phyloP scores from a whole-genome alignment of 352 stramenopile genomes.

The Globisporangium heterothallicum region DNA sequence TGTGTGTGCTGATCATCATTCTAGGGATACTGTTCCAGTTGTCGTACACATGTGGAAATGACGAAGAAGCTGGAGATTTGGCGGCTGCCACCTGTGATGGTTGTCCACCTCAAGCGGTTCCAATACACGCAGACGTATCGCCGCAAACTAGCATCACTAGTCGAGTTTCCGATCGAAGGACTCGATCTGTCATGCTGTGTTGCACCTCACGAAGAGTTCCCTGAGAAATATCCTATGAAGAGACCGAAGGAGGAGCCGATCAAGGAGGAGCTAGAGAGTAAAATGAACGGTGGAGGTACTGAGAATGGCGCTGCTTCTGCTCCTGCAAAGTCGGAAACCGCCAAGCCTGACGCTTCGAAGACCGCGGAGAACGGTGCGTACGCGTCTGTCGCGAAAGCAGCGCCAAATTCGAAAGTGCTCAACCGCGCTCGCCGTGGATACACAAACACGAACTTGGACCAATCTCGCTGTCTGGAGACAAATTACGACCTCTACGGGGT shows the following conservation, averaged over 20 bases:
- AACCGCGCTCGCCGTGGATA: constrained; percentile 78
- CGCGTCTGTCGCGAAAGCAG: background rate
- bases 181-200: constrained; percentile 93
- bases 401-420: constrained; percentile 22
- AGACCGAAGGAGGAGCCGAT: constrained; percentile 19
- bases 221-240: constrained; percentile 77
- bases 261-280: background rate
- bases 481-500: constrained; percentile 88
- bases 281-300: background rate
- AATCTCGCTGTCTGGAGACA: constrained; percentile 81
- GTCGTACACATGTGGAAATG: constrained; percentile 92
- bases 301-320: constrained; percentile 3
- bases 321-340: constrained; percentile 3
- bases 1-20: too few species aligned
- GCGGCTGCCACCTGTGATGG: constrained; percentile 94
- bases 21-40: constrained; percentile 95
- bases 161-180: constrained; percentile 94
- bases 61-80: constrained; percentile 99
- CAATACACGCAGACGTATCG: constrained; percentile 94
- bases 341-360: constrained; percentile 12
- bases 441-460: constrained; percentile 86
- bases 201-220: constrained; percentile 72
- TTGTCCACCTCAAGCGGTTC: constrained; percentile 99
- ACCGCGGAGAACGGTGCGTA: background rate
- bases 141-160: constrained; percentile 84